Conservation (phyloP, 2,329 filamentous ascomycete species). For the Epichloe bromicola region DNA sequence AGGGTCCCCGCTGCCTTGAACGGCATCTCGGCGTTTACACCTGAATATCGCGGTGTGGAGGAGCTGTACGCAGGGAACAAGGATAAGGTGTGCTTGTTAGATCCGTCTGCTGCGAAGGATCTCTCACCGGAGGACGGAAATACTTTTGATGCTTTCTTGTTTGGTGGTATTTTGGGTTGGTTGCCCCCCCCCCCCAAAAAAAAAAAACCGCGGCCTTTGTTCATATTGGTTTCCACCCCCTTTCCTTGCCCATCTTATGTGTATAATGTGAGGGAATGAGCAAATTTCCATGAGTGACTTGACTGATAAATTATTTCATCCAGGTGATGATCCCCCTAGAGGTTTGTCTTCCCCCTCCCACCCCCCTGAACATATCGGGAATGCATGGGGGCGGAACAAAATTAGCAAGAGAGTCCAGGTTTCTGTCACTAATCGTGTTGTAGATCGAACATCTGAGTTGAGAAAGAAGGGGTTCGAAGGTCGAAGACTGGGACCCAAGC, state of each 20-base stretch:
- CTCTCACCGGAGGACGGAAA: constrained; percentile 72
- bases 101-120: constrained; percentile 73
- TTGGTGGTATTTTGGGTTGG: constrained; percentile 87
- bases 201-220: not conserved
- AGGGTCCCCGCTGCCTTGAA: constrained; percentile 47
- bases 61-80: constrained; percentile 64
- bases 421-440: not conserved
- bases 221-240: not conserved
- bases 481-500: constrained; percentile 74
- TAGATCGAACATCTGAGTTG: constrained; percentile 90
- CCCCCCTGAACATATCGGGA: not conserved
- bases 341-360: constrained; percentile 39
- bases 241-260: not conserved
- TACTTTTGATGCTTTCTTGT: constrained; percentile 79
- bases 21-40: constrained; percentile 47
- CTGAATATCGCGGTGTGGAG: constrained; percentile 70
- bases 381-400: not conserved
- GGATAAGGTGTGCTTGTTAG: constrained; percentile 71
- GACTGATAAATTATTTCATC: constrained; percentile 8
- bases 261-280: not conserved
- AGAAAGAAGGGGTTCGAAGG: constrained; percentile 87
- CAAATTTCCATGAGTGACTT: not conserved
- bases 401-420: not conserved
- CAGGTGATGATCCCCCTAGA: constrained; percentile 91
- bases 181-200: constrained; percentile 5